Percentiles rank a stretch among this genome's conserved stretches.
Evolutionary conservation across 257 asterid species (phyloP).

Genomic region (Solanum arcanum): DNA sequence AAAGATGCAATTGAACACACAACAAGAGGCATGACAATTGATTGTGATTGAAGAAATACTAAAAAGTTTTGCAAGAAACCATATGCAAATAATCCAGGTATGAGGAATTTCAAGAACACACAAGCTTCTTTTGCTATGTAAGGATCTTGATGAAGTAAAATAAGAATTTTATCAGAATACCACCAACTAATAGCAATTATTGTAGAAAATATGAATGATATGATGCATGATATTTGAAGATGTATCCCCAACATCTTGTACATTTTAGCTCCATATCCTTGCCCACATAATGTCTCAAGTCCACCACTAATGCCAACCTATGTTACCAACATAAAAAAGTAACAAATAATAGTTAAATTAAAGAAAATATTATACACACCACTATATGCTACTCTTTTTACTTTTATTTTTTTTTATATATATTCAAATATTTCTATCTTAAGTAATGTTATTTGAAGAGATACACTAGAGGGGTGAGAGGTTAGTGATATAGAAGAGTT

Average conservation of each 20-base stretch:
- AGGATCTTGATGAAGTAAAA: conserved; percentile 50
- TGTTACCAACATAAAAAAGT: not conserved
- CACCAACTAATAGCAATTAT: conserved; percentile 48
- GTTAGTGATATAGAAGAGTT: not conserved
- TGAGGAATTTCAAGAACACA: conserved; percentile 31
- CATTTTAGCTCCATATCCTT: not conserved
- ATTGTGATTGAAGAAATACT: conserved; percentile 68
- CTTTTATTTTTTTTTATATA: too few species aligned
- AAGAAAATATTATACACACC: too few species aligned
- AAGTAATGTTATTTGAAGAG: too few species aligned
- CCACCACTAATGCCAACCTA: not conserved
- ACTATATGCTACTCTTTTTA: too few species aligned
- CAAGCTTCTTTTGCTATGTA: conserved; percentile 15
- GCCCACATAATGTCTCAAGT: not conserved
- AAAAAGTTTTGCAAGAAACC: conserved; percentile 54
- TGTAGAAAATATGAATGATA: conserved; percentile 24
- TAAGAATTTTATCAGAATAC: conserved; percentile 36
- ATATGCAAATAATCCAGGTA: conserved; percentile 65
- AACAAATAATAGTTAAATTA: not conserved
- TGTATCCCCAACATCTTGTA: not conserved
- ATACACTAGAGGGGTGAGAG: not conserved
- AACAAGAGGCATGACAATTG: conserved; percentile 39
- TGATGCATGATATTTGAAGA: conserved; percentile 21
- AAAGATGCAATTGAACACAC: conserved; percentile 42
- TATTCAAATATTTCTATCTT: too few species aligned